These are phyloP conservation scores for Codiaeum variegatum DNA, from an alignment of 441 rosid species.

Conservation along the genomic window DNA sequence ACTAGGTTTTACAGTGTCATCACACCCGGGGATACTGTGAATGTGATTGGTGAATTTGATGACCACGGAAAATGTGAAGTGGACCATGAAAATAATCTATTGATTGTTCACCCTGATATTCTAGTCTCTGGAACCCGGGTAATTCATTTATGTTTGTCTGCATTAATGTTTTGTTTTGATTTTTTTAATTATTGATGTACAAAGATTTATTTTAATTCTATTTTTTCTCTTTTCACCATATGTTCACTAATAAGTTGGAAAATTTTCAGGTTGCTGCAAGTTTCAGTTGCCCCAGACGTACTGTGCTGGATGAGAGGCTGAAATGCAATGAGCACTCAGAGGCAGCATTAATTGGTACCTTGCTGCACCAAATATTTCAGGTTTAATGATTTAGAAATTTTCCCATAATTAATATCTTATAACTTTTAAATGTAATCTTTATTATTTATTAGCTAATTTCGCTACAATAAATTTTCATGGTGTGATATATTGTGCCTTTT, in stretches of 20 bases:
- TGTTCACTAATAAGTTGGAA: slow-evolving; percentile 16
- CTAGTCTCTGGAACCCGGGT: slow-evolving; percentile 96
- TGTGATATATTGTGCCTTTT: slow-evolving; percentile 24
- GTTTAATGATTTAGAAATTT: slow-evolving; percentile 29
- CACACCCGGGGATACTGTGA: slow-evolving; percentile 94
- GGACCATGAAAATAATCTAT: slow-evolving; percentile 54
- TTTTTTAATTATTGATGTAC: not conserved
- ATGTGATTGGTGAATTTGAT: slow-evolving; percentile 84
- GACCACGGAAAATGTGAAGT: slow-evolving; percentile 75
- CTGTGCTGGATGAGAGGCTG: slow-evolving; percentile 92
- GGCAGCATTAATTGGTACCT: slow-evolving; percentile 83
- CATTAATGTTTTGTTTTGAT: not conserved
- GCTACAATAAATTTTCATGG: slow-evolving; percentile 15
- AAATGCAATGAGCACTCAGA: slow-evolving; percentile 67
- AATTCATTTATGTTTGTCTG: slow-evolving; percentile 11
- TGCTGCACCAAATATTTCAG: slow-evolving; percentile 97
- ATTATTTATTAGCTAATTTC: slow-evolving; percentile 21
- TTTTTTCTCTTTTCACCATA: slow-evolving; percentile 16
- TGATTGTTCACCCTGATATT: slow-evolving; percentile 87
- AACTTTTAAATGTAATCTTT: not conserved
- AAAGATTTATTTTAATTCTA: not conserved
- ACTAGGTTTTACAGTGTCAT: slow-evolving; percentile 78
- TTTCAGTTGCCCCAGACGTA: slow-evolving; percentile 82
- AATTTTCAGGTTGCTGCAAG: slow-evolving; percentile 79
- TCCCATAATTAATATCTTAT: not conserved